Evolutionary conservation across 805 yeast genomes (phyloP).

Genomic region (Monosporozyma servazzii): DNA sequence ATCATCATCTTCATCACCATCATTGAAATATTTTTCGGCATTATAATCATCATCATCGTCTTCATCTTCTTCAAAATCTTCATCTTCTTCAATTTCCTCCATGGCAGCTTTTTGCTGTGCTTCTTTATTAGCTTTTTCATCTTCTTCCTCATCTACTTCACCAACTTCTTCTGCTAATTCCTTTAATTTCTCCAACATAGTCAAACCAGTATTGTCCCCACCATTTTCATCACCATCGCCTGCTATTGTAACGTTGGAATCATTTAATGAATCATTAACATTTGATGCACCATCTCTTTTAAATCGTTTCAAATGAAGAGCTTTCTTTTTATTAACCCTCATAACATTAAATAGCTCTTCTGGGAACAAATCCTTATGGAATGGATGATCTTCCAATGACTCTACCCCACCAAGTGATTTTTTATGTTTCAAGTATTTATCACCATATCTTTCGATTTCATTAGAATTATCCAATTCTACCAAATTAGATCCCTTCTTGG

Average conservation of each 20-base stretch:
- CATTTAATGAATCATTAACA: conserved; percentile 4
- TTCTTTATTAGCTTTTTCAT: conserved; percentile 28
- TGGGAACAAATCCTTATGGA: conserved; percentile 62
- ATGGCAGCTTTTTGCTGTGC: conserved; percentile 42
- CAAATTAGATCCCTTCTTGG: conserved; percentile 20
- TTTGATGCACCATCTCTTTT: neutral
- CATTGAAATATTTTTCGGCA: conserved; percentile 41
- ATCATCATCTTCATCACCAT: conserved; percentile 35
- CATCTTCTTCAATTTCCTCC: conserved; percentile 47
- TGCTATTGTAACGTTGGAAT: conserved; percentile 23
- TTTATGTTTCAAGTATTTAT: conserved; percentile 61
- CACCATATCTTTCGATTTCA: conserved; percentile 75
- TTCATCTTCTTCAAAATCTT: conserved; percentile 50
- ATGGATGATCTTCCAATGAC: conserved; percentile 58
- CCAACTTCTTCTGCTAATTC: conserved; percentile 42
- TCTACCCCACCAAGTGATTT: conserved; percentile 31
- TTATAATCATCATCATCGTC: conserved; percentile 44
- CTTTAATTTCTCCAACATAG: conserved; percentile 42
- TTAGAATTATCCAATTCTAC: conserved; percentile 39
- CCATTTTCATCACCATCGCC: conserved; percentile 8
- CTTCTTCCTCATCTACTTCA: conserved; percentile 27
- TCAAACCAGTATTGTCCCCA: conserved; percentile 23
- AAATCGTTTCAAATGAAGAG: conserved; percentile 34
- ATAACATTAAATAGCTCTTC: conserved; percentile 64
- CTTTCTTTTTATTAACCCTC: conserved; percentile 51